phyloP scores from a whole-genome alignment of 2,329 filamentous ascomycete species.

The Dactylellina leptospora region DNA sequence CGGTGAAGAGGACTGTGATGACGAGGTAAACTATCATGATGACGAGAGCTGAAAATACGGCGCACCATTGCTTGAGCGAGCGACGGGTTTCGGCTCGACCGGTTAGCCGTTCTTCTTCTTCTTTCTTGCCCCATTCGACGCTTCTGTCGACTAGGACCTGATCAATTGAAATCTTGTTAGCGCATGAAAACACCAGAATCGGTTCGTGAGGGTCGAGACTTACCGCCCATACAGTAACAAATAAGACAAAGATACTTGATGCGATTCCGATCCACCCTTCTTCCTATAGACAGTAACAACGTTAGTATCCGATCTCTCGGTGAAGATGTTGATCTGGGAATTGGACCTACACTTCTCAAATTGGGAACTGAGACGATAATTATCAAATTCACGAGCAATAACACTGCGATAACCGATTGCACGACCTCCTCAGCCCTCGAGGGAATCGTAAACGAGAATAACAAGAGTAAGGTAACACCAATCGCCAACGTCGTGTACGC shows the following conservation, averaged over 20 bases:
- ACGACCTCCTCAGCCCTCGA: constrained; percentile 80
- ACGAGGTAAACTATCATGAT: constrained; percentile 74
- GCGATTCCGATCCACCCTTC: constrained; percentile 80
- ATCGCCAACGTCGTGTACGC: constrained; percentile 80
- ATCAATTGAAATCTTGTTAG: background rate
- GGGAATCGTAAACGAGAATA: constrained; percentile 88
- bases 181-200: background rate
- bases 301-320: background rate
- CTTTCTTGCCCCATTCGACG: constrained; percentile 88
- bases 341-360: constrained; percentile 67
- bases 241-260: constrained; percentile 81
- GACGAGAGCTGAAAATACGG: constrained; percentile 77
- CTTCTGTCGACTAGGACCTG: constrained; percentile 76
- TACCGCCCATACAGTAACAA: constrained; percentile 72
- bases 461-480: constrained; percentile 76
- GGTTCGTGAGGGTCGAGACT: background rate
- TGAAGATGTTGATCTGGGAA: constrained; percentile 62
- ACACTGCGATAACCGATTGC: constrained; percentile 71
- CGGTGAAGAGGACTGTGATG: constrained; percentile 74
- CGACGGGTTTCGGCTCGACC: constrained; percentile 86
- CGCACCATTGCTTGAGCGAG: constrained; percentile 82
- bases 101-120: constrained; percentile 91
- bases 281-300: constrained; percentile 23
- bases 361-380: constrained; percentile 78
- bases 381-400: constrained; percentile 78